A percentile compares a stretch with the other conserved stretches of the same genome.
Conservation (phyloP, 352 stramenopile genomes). For the Phytophthora tentaculata region DNA sequence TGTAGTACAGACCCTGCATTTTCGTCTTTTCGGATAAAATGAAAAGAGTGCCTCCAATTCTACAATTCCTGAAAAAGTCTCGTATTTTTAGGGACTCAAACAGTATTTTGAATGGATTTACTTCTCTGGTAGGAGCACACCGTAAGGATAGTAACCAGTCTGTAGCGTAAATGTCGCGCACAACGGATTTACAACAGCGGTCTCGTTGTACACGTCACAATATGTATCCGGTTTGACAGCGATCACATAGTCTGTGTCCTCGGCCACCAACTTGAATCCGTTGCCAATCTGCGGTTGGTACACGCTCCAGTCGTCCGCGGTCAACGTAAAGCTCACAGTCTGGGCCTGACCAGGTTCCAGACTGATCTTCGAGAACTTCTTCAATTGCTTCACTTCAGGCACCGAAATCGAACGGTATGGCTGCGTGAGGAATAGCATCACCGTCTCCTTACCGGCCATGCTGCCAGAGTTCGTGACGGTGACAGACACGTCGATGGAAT, state of each 20-base stretch:
- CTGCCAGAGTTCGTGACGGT: slow-evolving; percentile 69
- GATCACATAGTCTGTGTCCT: slow-evolving; percentile 3
- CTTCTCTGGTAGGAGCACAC: not conserved
- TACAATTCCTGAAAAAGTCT: too few relatives aligned
- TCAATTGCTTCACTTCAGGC: slow-evolving; percentile 81
- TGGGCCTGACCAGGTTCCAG: slow-evolving; percentile 41
- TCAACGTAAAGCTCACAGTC: slow-evolving; percentile 44
- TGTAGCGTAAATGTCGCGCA: slow-evolving; percentile 1
- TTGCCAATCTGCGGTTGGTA: slow-evolving; percentile 48
- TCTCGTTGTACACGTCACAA: slow-evolving; percentile 5
- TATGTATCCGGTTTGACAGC: not conserved
- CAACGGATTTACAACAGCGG: not conserved
- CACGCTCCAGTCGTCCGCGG: slow-evolving; percentile 58
- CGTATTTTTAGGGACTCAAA: too few relatives aligned
- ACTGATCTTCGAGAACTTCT: slow-evolving; percentile 78
- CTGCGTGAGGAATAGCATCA: slow-evolving; percentile 79
- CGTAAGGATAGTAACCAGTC: slow-evolving; percentile 1
- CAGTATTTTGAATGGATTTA: too few relatives aligned
- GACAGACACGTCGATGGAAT: slow-evolving; percentile 51
- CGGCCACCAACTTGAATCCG: not conserved
- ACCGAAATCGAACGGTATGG: slow-evolving; percentile 58
- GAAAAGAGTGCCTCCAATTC: too few relatives aligned
- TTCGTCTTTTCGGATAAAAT: too few relatives aligned
- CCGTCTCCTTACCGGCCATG: slow-evolving; percentile 60
- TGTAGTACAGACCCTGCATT: too few relatives aligned